Evolutionary conservation across 768 basidiomycete genomes (phyloP), one percentile per base, ranked within the genome.

Genomic region (Saitozyma sp.): DNA sequence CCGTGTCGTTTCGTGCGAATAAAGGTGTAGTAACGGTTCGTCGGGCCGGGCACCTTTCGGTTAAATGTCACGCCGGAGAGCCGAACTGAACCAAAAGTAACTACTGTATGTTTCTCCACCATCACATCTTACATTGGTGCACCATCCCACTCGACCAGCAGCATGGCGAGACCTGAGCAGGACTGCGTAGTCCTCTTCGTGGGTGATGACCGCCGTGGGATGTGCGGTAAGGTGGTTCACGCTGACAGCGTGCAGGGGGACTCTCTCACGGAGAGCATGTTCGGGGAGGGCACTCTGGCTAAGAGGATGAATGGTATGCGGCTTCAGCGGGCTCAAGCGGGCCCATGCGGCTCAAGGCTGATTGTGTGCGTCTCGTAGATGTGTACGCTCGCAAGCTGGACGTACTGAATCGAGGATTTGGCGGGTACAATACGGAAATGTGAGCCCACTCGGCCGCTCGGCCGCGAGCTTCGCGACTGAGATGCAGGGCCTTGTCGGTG

Each of bases 341-440:
- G 42, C 10, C 10, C 9, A 38, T 10, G 37, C 6, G 49, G 11
- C 2, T 29, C 29, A 29, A 29, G 16, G 20, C 58, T 55, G 40
- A 65, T 50, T 29, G 29, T 29, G 29, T 29, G 29, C 29, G 29
- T 2, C 2, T 11, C 6, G 37, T 40, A 69, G 68, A 54, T 14
- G 59, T 51, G 16, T 70, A 70, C 41, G 39, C 53, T 7, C 10
- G 69, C 13, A 59, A 46, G 17, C 54, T 70, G 6, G 69, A 70
- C 50, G 53, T 70, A 7, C 19, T 64, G 11, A 70, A 70, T 52
- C 50, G 72, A 37, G 72, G 72, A 1, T 69, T 58, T 49, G 69
- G 69, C 9, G 72, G 72, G 16, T 74, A 64, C 40, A 68, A 68
- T 38, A 66, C 66, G 19, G 42, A 43, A 13, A 55, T 64, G 66